Base-by-base conservation (phyloP, 805 yeast species). In the Lipomyces japonicus region DNA sequence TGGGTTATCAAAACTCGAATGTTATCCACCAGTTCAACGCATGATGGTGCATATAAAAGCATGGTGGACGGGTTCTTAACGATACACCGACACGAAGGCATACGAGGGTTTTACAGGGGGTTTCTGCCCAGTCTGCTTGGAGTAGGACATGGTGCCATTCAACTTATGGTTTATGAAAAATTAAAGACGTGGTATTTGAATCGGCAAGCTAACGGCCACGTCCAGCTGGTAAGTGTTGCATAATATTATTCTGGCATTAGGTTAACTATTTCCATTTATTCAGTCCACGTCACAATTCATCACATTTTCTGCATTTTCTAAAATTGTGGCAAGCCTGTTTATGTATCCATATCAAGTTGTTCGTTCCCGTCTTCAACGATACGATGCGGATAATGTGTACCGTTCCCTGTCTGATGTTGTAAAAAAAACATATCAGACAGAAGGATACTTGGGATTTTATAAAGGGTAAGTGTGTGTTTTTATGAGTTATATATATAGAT, bases 1-100 rank as follows among this genome's bases (percentile, higher is more conserved):
- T 91, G 98, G 98, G 96, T 93, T 1, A 66, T 93, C 18, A 93
- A 93, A 67, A 93, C 98, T 0, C 74, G 97, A 54, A 83, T 91
- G 58, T 74, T 90, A 12, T 48, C 60, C 4, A 53, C 61, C 14
- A 50, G 39, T 14, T 54, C 50, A 39, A 44, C 63, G 53, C 57
- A 49, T 14, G 71, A 72, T 0, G 75, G 75, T 14, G 82, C 86
- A 0, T 87, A 88, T 62, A 66, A 66, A 7, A 79, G 87, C 0
- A 67, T 82, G 4, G 9, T 61, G 18, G 79, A 80, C 51, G 95
- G 95, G 1, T 61, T 80, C 0, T 48, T 50, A 4, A 64, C 73
- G 22, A 75, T 87, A 12, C 54, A 71, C 12, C 59, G 57, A 24
- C 69, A 72, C 1, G 88, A 86, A 60, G 93, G 95, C 0, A 36